Percentiles rank a stretch among this genome's conserved stretches.
Conservation (phyloP, 306 rosid species). For the Boehmeria nivea region DNA sequence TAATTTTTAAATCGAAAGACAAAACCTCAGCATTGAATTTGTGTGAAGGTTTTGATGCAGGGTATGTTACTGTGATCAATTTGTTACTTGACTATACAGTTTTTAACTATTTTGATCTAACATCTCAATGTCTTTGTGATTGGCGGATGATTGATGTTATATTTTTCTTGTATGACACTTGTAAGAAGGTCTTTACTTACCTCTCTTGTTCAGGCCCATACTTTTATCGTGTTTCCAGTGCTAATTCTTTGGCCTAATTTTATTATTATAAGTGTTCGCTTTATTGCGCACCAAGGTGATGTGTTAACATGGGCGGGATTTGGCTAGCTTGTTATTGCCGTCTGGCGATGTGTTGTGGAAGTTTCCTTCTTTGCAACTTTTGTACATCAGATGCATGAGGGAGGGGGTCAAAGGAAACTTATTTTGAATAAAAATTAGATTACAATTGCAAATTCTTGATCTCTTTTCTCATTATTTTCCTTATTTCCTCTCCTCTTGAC, state of each 20-base stretch:
- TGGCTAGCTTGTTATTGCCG: background rate
- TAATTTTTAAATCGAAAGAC: too few relatives aligned
- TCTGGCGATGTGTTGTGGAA: background rate
- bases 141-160: background rate
- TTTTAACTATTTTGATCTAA: background rate
- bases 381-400: too few relatives aligned
- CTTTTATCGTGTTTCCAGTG: background rate
- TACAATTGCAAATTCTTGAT: background rate
- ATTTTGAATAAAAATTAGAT: too few relatives aligned
- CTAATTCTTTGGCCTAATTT: background rate
- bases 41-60: too few relatives aligned
- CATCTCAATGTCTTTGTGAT: background rate
- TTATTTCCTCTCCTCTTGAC: background rate
- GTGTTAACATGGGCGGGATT: conserved; percentile 6
- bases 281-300: background rate
- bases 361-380: background rate
- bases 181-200: background rate
- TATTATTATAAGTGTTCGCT: conserved; percentile 4
- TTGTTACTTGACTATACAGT: too few relatives aligned
- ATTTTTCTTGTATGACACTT: background rate
- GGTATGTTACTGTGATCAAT: too few relatives aligned
- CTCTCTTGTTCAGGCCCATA: too few relatives aligned
- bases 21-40: too few relatives aligned
- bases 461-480: background rate
- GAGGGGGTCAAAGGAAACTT: too few relatives aligned